These are phyloP conservation scores for Santalum album DNA, from an alignment of 164 flowering plant species.

Conservation along the genomic window DNA sequence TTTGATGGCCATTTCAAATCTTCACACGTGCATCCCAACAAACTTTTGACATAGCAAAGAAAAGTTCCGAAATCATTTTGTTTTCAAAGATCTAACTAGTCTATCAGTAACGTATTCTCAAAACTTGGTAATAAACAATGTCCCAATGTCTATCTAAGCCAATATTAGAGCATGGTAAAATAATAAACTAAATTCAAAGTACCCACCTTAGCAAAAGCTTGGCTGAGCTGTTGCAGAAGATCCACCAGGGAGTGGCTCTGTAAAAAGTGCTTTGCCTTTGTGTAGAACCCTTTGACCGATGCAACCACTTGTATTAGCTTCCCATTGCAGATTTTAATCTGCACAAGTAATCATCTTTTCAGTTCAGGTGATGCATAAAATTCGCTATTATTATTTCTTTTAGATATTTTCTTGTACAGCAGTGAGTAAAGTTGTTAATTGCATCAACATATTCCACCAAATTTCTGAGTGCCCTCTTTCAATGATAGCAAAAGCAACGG, in stretches of 20 bases:
- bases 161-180: too few relatives aligned
- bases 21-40: too few relatives aligned
- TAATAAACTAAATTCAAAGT: neutral
- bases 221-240: slow-evolving; percentile 85
- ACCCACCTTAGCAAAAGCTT: slow-evolving; percentile 83
- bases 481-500: too few relatives aligned
- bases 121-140: too few relatives aligned
- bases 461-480: too few relatives aligned
- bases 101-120: too few relatives aligned
- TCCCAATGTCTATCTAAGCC: too few relatives aligned
- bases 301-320: slow-evolving; percentile 67
- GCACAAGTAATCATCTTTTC: slow-evolving; percentile 14
- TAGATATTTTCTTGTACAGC: neutral
- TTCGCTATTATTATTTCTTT: neutral
- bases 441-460: too few relatives aligned
- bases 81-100: too few relatives aligned
- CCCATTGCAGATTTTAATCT: slow-evolving; percentile 94
- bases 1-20: too few relatives aligned
- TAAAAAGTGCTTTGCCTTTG: slow-evolving; percentile 51
- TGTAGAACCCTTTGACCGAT: slow-evolving; percentile 72
- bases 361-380: slow-evolving; percentile 1
- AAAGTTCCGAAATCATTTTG: too few relatives aligned
- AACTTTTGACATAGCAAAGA: too few relatives aligned
- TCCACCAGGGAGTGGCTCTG: slow-evolving; percentile 70
- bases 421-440: neutral